phyloP scores from a whole-genome alignment of 2,329 filamentous ascomycete genomes.

The Phyllosticta citribraziliensis region DNA sequence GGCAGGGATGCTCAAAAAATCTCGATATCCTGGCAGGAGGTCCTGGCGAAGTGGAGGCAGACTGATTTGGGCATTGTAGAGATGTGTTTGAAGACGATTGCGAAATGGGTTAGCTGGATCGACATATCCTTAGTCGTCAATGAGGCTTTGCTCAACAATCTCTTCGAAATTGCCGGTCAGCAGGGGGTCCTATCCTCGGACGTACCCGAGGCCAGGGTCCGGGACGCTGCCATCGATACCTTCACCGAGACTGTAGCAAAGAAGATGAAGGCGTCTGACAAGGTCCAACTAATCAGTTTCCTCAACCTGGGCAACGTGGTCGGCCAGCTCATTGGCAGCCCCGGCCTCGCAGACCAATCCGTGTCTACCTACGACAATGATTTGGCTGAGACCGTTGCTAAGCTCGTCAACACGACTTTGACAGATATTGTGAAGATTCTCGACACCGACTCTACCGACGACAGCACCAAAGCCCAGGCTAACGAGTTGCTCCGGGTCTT shows the following conservation, averaged over 20 bases:
- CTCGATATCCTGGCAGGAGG: conserved; percentile 81
- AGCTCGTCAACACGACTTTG: conserved; percentile 84
- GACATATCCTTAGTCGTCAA: conserved; percentile 92
- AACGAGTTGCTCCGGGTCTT: conserved; percentile 77
- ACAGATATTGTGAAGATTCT: conserved; percentile 80
- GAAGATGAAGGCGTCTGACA: conserved; percentile 92
- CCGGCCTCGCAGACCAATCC: conserved; percentile 66
- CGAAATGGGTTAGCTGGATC: conserved; percentile 98
- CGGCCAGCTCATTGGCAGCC: conserved; percentile 73
- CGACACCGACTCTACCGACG: conserved; percentile 56
- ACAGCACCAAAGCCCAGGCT: conserved; percentile 60
- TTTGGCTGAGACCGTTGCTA: conserved; percentile 87
- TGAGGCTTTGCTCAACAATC: conserved; percentile 62
- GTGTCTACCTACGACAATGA: conserved; percentile 90
- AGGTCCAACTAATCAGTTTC: conserved; percentile 87
- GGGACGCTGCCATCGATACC: conserved; percentile 85
- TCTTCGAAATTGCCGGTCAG: conserved; percentile 80
- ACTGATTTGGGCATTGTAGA: conserved; percentile 64
- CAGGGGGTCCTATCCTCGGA: conserved; percentile 48
- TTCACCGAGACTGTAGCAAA: conserved; percentile 94
- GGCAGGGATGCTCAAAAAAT: conserved; percentile 82
- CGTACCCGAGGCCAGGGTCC: conserved; percentile 60
- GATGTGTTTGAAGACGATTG: conserved; percentile 82
- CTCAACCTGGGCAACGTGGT: conserved; percentile 81
- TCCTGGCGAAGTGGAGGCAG: conserved; percentile 67